Base-by-base conservation (phyloP, 2,329 filamentous ascomycete genomes). In the Rachicladosporium sp. region DNA sequence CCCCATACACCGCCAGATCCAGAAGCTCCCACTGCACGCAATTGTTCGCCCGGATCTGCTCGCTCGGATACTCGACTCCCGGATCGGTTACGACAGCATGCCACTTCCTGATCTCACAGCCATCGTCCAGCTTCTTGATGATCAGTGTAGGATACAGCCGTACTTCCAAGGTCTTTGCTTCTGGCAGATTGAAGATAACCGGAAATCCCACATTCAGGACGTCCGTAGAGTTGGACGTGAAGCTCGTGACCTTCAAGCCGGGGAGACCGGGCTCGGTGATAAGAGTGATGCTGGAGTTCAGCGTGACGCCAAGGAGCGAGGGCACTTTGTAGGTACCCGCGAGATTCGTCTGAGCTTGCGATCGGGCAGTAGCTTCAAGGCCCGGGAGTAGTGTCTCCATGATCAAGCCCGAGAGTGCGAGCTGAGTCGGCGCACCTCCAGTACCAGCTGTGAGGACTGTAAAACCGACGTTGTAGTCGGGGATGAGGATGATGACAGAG, bases 401-500 rank as follows among this genome's bases (percentile, higher is more conserved):
- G 15, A 55, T 35, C 9, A 46, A 35, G 21, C 55, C 51, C 10
- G 46, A 39, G 6, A 47, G 21, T 23, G 29, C 44, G 36, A 42
- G 36, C 29, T 31, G 40, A 12, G 23, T 35, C 21, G 33, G 35
- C n/a, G 29, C 46, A 41, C 33, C 33, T 12, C 39, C 38, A 13
- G 36, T 44, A 42, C 58, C 59, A 7, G 58, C 61, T 0, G 55
- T 55, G 36, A 71, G 47, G 8, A 70, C 47, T 4, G 59, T 57
- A 38, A 68, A 50, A 23, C 61, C 62, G 5, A 69, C 44, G 35
- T 64, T 62, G 46, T 70, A 70, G 45, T 71, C 67, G 0, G 68
- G 66, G 0, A 72, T 51, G 2, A 72, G 48, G 11, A 56, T 60
- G 0, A 69, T 46, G 15, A 19, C 19, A 13, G 36, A 38, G 19